These are phyloP conservation scores for Kluyveromyces lactis DNA, from an alignment of 805 yeast species.

Conservation along the genomic window DNA sequence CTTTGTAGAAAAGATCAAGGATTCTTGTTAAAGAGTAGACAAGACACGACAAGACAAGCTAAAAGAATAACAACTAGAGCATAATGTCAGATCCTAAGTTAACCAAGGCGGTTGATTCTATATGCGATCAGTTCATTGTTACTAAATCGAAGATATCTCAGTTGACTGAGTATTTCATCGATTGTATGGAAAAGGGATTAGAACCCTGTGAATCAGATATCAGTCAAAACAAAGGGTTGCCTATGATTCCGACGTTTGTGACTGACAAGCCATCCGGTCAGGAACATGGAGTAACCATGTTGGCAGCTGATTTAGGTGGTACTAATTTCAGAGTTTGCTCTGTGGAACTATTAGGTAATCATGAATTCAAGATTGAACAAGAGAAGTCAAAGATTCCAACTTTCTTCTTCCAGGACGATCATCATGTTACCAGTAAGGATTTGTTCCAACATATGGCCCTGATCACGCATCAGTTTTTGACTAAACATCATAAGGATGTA, in stretches of 20 bases:
- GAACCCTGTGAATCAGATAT: conserved; percentile 20
- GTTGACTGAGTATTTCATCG: conserved; percentile 43
- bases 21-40: too few relatives aligned
- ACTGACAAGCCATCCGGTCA: conserved; percentile 78
- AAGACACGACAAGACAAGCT: too few relatives aligned
- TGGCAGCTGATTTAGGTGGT: conserved; percentile 95
- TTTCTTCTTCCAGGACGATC: conserved; percentile 55
- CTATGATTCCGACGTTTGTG: conserved; percentile 92
- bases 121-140: conserved; percentile 22
- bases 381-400: conserved; percentile 72
- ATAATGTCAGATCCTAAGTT: conserved; percentile 7
- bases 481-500: conserved; percentile 50
- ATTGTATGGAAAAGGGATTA: conserved; percentile 56
- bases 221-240: conserved; percentile 42
- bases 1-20: too few relatives aligned
- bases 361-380: conserved; percentile 71
- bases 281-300: conserved; percentile 61
- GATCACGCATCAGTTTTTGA: conserved; percentile 57
- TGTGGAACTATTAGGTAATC: conserved; percentile 65
- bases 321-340: conserved; percentile 95
- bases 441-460: conserved; percentile 70
- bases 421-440: conserved; percentile 42
- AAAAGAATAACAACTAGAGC: background rate
- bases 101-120: conserved; percentile 18
- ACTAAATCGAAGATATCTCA: conserved; percentile 20